Evolutionary conservation across 768 basidiomycete species (phyloP), one percentile per base, ranked within the genome.

Genomic region (Leccinum longicurvipes): DNA sequence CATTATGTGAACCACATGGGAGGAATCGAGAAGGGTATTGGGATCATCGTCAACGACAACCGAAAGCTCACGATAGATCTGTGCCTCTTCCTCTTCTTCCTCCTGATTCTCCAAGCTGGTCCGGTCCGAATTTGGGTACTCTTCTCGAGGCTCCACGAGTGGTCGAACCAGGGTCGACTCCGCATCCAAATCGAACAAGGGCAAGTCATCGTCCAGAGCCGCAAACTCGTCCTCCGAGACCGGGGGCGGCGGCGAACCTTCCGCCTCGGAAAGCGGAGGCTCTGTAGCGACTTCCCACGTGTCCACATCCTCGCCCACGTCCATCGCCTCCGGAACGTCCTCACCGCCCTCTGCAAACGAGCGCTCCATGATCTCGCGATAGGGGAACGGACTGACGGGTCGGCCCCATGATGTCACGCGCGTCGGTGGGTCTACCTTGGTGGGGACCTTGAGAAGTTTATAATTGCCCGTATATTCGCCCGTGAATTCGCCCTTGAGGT

Each of bases 401-500:
- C 83, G 76, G 2, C 88, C 87, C 87, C 87, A 88, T 19, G 74
- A 69, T 25, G 82, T 79, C 69, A 76, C 79, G 34, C 81, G 74
- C 6, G 82, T 82, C 4, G 85, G 84, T 1, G 86, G 85, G 58
- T 86, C 87, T 17, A 69, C 71, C 72, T 88, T 89, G 19, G 83
- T 86, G 19, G 78, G 83, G 4, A 88, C 78, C 8, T 64, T 73
- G 50, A 84, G 59, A 54, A 79, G 76, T 65, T 71, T 81, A 73
- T 82, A 89, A 29, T 73, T 76, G 11, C 87, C 88, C 6, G 88
- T 90, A 63, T 79, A 89, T 58, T 89, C 85, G 21, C 86, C 85
- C 28, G 65, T 63, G 68, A 79, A 89, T 58, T 89, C 85, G n/a
- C 86, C 85, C 29, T 63, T 61, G 68, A 75, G 69, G 17, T 69